Percentiles rank a stretch among this genome's conserved stretches.
Evolutionary conservation across 1,284 basidiomycete species (phyloP).

Genomic region (Inonotus obliquus): DNA sequence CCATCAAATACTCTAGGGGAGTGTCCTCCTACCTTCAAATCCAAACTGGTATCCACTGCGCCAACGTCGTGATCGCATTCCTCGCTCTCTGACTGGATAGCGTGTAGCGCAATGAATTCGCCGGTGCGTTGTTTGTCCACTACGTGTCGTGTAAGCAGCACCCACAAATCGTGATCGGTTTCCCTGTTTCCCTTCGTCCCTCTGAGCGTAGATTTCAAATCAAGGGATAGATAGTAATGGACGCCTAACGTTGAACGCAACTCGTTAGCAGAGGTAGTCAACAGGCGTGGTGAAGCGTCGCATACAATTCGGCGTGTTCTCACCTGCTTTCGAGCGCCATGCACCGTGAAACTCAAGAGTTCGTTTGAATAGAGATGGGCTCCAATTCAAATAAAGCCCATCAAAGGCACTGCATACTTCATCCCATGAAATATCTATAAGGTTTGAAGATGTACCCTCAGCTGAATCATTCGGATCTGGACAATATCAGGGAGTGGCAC

Average conservation of each 20-base stretch:
- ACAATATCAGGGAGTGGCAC: not conserved
- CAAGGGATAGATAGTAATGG: not conserved
- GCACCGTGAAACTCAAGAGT: constrained; percentile 64
- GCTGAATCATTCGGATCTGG: not conserved
- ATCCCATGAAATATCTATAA: constrained; percentile 13
- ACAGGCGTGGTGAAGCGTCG: not conserved
- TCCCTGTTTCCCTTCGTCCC: not conserved
- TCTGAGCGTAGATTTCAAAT: not conserved
- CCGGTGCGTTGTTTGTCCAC: constrained; percentile 47
- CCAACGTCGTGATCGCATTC: constrained; percentile 37
- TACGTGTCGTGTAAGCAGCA: constrained; percentile 78
- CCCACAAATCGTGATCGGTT: constrained; percentile 53
- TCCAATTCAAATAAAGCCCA: constrained; percentile 86
- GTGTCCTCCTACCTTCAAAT: constrained; percentile 28
- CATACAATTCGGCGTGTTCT: constrained; percentile 17
- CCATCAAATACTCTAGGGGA: not conserved
- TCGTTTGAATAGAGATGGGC: constrained; percentile 59
- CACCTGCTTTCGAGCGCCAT: constrained; percentile 1
- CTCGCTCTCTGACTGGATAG: constrained; percentile 20
- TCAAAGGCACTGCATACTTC: constrained; percentile 53
- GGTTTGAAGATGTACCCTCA: not conserved
- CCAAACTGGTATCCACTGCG: not conserved
- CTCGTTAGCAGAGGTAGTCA: not conserved
- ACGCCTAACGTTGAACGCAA: not conserved
- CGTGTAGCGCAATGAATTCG: constrained; percentile 74